A percentile compares a stretch with the other conserved stretches of the same genome.
phyloP scores from a whole-genome alignment of 305 asterid genomes.

The Fraxinus sp. region DNA sequence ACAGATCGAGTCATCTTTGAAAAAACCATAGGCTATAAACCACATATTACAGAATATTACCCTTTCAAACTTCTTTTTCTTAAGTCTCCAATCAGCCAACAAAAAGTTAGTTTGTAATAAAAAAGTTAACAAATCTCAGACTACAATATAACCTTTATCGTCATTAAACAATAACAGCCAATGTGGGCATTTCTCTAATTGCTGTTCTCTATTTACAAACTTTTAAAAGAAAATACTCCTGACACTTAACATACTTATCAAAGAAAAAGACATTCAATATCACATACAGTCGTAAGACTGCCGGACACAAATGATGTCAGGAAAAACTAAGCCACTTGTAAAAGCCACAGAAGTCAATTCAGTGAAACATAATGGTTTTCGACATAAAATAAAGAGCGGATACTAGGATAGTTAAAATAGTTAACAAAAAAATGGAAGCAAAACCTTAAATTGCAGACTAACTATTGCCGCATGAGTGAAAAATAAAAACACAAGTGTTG shows the following conservation, averaged over 20 bases:
- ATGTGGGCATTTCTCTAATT: not conserved
- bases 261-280: not conserved
- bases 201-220: not conserved
- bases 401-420: not conserved
- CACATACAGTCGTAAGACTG: not conserved
- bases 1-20: not conserved
- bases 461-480: not conserved
- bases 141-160: not conserved
- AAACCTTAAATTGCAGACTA: not conserved
- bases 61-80: not conserved
- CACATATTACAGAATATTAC: not conserved
- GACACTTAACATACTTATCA: not conserved
- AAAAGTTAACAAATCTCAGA: not conserved
- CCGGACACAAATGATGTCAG: not conserved
- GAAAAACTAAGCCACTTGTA: not conserved
- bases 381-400: not conserved
- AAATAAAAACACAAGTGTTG: not conserved
- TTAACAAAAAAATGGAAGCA: not conserved
- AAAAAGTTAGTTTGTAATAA: not conserved
- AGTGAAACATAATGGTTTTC: not conserved
- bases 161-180: not conserved
- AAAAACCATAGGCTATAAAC: not conserved
- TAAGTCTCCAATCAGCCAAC: slow-evolving; percentile 2
- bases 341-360: not conserved
- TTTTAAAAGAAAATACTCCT: not conserved